phyloP scores from a whole-genome alignment of 1,139 yeast genomes.

The Geotrichum cucujoidarum region DNA sequence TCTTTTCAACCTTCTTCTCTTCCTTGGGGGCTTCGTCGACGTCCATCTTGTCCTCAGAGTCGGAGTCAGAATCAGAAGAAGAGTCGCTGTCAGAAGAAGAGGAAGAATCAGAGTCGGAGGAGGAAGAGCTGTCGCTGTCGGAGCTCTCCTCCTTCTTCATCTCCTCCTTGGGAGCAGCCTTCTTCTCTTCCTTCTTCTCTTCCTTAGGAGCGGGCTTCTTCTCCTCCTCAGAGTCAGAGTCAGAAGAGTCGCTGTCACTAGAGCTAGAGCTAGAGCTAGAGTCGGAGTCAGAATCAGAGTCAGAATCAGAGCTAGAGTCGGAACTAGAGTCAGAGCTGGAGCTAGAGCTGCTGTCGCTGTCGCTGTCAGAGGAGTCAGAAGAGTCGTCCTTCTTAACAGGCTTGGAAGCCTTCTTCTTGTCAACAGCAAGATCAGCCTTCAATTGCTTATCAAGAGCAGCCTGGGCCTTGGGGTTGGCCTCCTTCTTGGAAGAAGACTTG shows the following conservation, averaged over 20 bases:
- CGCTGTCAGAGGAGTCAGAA: conserved; percentile 10
- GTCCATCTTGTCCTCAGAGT: too few relatives aligned
- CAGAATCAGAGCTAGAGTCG: conserved; percentile 2
- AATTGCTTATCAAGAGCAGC: conserved; percentile 6
- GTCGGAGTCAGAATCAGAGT: conserved; percentile 7
- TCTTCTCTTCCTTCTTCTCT: conserved; percentile 16
- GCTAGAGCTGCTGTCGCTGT: conserved; percentile 16
- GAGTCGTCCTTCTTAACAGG: conserved; percentile 3
- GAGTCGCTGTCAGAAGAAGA: conserved; percentile 6
- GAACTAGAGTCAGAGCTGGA: conserved; percentile 5
- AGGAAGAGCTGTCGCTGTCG: too few relatives aligned
- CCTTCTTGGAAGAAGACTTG: conserved; percentile 9
- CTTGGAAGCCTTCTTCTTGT: conserved; percentile 9
- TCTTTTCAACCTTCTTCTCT: neutral
- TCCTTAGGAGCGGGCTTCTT: conserved; percentile 23
- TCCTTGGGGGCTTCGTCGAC: too few relatives aligned
- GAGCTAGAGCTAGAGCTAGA: conserved; percentile 7
- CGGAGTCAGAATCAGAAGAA: conserved; percentile 8
- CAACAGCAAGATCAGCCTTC: conserved; percentile 11
- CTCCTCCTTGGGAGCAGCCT: conserved; percentile 21
- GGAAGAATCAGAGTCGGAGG: conserved; percentile 9
- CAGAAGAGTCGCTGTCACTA: neutral
- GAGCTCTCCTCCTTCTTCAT: conserved; percentile 17
- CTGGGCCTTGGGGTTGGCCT: conserved; percentile 6
- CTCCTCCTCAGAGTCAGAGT: neutral